A percentile compares a stretch with the other conserved stretches of the same genome.
Conservation (phyloP, 2,329 filamentous ascomycete species). For the Monosporascus ibericus region DNA sequence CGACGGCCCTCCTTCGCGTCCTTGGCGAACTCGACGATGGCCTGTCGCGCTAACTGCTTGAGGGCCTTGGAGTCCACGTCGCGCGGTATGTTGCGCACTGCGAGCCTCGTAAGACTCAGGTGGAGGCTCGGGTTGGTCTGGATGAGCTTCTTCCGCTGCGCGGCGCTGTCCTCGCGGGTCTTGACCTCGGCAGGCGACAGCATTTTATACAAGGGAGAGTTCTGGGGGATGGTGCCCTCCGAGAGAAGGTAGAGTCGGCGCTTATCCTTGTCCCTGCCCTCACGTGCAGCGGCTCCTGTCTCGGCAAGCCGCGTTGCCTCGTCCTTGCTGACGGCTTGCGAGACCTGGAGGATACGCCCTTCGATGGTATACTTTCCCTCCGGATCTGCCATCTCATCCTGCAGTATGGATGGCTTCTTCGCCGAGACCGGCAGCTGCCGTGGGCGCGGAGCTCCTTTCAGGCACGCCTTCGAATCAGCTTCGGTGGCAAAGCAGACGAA, state of each 20-base stretch:
- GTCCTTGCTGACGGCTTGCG: slow-evolving; percentile 76
- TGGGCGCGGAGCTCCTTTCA: slow-evolving; percentile 65
- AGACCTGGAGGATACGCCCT: slow-evolving; percentile 77
- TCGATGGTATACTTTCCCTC: slow-evolving; percentile 85
- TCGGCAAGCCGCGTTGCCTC: slow-evolving; percentile 73
- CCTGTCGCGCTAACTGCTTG: slow-evolving; percentile 84
- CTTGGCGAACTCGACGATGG: slow-evolving; percentile 87
- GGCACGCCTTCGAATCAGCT: slow-evolving; percentile 69
- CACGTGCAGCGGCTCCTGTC: slow-evolving; percentile 58
- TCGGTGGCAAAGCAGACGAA: slow-evolving; percentile 88
- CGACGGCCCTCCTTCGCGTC: slow-evolving; percentile 78
- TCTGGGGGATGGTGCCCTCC: slow-evolving; percentile 77
- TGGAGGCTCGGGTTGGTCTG: slow-evolving; percentile 87
- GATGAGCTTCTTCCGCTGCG: slow-evolving; percentile 84
- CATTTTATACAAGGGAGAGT: slow-evolving; percentile 69
- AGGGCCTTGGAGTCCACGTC: slow-evolving; percentile 79
- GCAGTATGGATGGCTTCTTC: slow-evolving; percentile 73
- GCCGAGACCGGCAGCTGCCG: slow-evolving; percentile 36
- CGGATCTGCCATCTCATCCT: slow-evolving; percentile 77
- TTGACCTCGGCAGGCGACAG: slow-evolving; percentile 75
- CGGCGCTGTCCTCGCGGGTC: slow-evolving; percentile 80
- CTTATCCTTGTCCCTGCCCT: slow-evolving; percentile 74
- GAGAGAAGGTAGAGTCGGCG: slow-evolving; percentile 79
- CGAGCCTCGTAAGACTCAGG: slow-evolving; percentile 82
- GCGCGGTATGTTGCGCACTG: slow-evolving; percentile 84